A percentile compares a stretch with the other conserved stretches of the same genome.
These are phyloP conservation scores for Usnea hakonensis DNA, from an alignment of 495 filamentous ascomycete genomes.

Conservation along the genomic window DNA sequence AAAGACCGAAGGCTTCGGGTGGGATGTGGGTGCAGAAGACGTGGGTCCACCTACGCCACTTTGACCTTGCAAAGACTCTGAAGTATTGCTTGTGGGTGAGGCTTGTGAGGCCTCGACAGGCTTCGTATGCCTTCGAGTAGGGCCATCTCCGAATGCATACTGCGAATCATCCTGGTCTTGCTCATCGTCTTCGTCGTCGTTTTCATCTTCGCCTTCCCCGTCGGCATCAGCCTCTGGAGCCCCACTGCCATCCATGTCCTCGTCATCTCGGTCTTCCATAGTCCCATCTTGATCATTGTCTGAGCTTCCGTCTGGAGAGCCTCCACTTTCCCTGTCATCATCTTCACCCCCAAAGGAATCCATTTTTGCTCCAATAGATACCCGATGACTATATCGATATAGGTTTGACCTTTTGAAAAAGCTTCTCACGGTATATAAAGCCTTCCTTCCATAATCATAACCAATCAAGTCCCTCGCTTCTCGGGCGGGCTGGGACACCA, in stretches of 20 bases:
- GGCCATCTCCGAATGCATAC: constrained; percentile 18
- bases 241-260: constrained; percentile 55
- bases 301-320: constrained; percentile 56
- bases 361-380: constrained; percentile 11
- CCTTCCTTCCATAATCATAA: not conserved
- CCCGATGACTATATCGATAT: not conserved
- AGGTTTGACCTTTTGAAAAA: not conserved
- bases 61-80: constrained; percentile 42
- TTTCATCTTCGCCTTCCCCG: constrained; percentile 49
- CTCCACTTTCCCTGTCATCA: constrained; percentile 49
- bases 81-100: constrained; percentile 34
- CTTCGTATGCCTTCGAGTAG: constrained; percentile 12
- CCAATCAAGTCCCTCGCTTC: not conserved
- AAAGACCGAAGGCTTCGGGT: constrained; percentile 37
- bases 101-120: constrained; percentile 8
- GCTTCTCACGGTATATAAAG: not conserved
- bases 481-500: not conserved
- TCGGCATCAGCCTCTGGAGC: constrained; percentile 57
- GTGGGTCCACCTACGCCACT: constrained; percentile 32
- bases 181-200: constrained; percentile 45
- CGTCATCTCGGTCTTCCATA: constrained; percentile 51
- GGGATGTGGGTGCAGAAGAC: constrained; percentile 26
- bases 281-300: constrained; percentile 64
- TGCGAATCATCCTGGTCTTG: constrained; percentile 45
- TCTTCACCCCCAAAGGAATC: constrained; percentile 40